Percentiles rank a stretch among this genome's conserved stretches.
Conservation (phyloP, 2,329 filamentous ascomycete species). For the Dryadomyces quercus-mongolicae region DNA sequence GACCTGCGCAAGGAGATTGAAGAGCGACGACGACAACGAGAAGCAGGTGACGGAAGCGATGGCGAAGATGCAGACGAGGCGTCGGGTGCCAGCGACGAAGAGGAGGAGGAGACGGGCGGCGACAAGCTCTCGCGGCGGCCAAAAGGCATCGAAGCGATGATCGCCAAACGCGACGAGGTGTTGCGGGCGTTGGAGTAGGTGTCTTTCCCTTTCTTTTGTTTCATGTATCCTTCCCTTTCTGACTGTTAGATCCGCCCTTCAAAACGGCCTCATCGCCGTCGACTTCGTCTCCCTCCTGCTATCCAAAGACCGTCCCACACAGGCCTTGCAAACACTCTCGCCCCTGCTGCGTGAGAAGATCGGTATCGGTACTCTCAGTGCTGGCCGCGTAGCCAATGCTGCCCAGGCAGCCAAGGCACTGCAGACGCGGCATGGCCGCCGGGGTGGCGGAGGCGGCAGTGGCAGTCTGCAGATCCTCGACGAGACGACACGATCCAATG, state of each 20-base stretch:
- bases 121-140: constrained; percentile 14
- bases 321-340: constrained; percentile 59
- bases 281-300: constrained; percentile 76
- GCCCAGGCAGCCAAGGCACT: constrained; percentile 30
- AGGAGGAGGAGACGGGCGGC: constrained; percentile 17
- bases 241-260: constrained; percentile 31
- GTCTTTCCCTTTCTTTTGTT: no score
- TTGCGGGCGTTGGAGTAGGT: constrained; percentile 45
- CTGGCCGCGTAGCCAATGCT: constrained; percentile 51
- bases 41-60: constrained; percentile 23
- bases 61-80: constrained; percentile 33
- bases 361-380: constrained; percentile 62
- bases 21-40: constrained; percentile 27
- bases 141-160: constrained; percentile 24
- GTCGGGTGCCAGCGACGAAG: constrained; percentile 23
- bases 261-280: constrained; percentile 56
- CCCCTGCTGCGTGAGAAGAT: constrained; percentile 56
- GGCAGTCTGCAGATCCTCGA: constrained; percentile 16
- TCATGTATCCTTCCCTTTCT: no score
- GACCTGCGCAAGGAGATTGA: constrained; percentile 57
- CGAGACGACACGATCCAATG: constrained; percentile 17
- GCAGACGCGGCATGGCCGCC: background rate
- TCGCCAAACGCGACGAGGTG: constrained; percentile 44
- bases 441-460: background rate
- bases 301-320: constrained; percentile 65